Evolutionary conservation across 2,329 filamentous ascomycete genomes (phyloP), one percentile per base, ranked within the genome.

Genomic region (Fusarium hainanense): DNA sequence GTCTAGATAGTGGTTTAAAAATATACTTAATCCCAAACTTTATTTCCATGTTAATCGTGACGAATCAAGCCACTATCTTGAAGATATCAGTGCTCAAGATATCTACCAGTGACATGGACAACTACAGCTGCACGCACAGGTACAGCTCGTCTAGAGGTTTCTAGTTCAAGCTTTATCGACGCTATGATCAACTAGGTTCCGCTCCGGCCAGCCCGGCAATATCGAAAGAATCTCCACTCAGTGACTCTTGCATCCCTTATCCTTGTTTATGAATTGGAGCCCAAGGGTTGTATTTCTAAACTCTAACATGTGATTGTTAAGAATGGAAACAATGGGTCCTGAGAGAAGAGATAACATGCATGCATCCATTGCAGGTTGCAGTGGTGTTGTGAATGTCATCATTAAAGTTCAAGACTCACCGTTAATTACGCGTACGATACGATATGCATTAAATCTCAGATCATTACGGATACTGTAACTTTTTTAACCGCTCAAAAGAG

Each of bases 261-360:
- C 43, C 44, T 42, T 44, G 34, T 46, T 34, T 30, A 27, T 21
- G 42, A 40, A 51, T 67, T 68, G 59, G 44, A 59, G 42, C 66
- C 50, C 34, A 71, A 68, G 58, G 59, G 54, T 34, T 18, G 32
- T 16, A n/a, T 50, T 43, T 58, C 57, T 58, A 51, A 58, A 41
- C 63, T 51, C 52, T 68, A 49, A 64, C 68, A 71, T 71, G 68
- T 71, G 64, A 70, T 55, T 41, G 5, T 51, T 12, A 58, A 58
- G 49, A 54, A 68, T 54, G 27, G 34, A 30, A 54, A 54, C 23
- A 55, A 62, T 28, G 52, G 43, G 18, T 40, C 30, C 30, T 10
- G 52, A 40, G 37, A 6, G 16, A 41, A 34, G 49, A 54, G 60
- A 58, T 47, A 46, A 49, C 32, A 61, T 54, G 30, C 34, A 54